phyloP scores from a whole-genome alignment of 192 early-diverging fungal genomes.

The Dissophora globulifera region DNA sequence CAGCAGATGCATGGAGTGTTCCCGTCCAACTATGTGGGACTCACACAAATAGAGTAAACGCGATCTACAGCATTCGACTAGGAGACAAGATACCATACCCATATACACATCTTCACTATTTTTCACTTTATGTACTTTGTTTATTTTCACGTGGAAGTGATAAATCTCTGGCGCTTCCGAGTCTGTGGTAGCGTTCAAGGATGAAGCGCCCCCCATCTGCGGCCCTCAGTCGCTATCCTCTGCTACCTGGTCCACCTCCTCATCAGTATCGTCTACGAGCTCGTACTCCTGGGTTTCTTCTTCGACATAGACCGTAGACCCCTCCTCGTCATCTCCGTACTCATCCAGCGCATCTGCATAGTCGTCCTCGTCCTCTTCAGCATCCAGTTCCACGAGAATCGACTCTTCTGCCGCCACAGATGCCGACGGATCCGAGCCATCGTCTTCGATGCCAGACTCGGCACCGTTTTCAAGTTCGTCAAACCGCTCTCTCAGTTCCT shows the following conservation, averaged over 20 bases:
- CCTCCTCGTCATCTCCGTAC: conserved; percentile 19
- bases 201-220: no score
- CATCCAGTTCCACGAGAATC: neutral
- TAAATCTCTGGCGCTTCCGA: no score
- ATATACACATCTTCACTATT: no score
- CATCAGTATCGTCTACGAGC: neutral
- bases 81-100: no score
- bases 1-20: conserved; percentile 75
- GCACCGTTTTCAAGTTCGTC: neutral
- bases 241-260: conserved; percentile 3
- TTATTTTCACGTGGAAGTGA: no score
- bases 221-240: neutral
- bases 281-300: neutral
- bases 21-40: conserved; percentile 77
- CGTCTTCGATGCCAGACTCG: neutral
- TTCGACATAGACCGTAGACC: no score
- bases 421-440: neutral
- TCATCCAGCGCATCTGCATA: conserved; percentile 19
- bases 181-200: no score
- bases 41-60: conserved; percentile 1
- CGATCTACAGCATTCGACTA: no score
- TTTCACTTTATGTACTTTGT: no score
- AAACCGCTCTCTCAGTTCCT: neutral
- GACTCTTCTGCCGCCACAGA: neutral
- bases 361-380: conserved; percentile 47